A percentile compares a stretch with the other conserved stretches of the same genome.
These are phyloP conservation scores for Umbelopsis sp. DNA, from an alignment of 192 early-diverging fungal genomes.

Conservation along the genomic window DNA sequence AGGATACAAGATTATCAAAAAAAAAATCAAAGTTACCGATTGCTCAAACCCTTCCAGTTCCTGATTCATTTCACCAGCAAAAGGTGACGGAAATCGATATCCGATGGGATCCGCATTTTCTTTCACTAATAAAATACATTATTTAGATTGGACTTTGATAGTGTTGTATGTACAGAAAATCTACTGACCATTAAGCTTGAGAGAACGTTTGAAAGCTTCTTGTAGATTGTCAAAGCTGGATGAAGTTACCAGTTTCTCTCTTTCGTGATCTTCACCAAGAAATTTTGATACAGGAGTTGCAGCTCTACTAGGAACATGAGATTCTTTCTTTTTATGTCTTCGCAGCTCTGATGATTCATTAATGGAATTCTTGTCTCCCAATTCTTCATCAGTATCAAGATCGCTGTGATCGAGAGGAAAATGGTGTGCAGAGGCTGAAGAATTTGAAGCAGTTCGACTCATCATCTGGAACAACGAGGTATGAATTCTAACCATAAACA, in stretches of 20 bases:
- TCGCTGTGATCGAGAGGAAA: constrained; percentile 23
- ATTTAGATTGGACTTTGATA: not conserved
- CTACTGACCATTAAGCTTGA: constrained; percentile 10
- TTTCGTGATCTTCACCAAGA: constrained; percentile 20
- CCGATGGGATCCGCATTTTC: constrained; percentile 7
- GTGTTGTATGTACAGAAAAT: not conserved
- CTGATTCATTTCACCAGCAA: constrained; percentile 1
- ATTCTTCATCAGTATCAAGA: constrained; percentile 38
- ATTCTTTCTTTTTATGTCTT: not conserved
- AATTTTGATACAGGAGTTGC: constrained; percentile 32
- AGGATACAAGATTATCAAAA: constrained; percentile 26
- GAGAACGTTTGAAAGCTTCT: constrained; percentile 52
- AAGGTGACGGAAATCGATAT: constrained; percentile 2
- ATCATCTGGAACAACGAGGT: constrained; percentile 8
- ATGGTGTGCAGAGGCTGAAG: constrained; percentile 20
- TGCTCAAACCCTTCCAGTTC: not conserved
- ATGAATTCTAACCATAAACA: not conserved
- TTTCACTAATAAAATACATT: not conserved
- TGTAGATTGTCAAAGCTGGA: constrained; percentile 66
- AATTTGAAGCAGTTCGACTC: constrained; percentile 30
- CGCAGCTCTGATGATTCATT: constrained; percentile 15
- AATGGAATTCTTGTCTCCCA: constrained; percentile 22
- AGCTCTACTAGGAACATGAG: constrained; percentile 26
- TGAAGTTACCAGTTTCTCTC: not conserved
- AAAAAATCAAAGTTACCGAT: not conserved